phyloP scores from a whole-genome alignment of 2,329 filamentous ascomycete genomes.

The Cryoendolithus antarcticus region DNA sequence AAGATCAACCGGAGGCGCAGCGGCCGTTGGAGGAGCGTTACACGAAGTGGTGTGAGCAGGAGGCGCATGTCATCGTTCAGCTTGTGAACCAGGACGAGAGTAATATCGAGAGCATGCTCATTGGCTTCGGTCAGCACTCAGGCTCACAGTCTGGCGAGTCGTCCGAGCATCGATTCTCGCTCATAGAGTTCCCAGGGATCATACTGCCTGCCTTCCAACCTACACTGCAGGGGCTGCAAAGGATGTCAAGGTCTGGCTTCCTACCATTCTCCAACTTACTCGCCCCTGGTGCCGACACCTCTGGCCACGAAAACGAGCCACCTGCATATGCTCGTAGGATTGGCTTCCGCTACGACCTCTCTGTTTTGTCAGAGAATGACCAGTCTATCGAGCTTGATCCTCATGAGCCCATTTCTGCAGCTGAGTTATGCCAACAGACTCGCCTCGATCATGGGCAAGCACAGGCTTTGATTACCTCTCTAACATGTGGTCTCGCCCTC shows the following conservation, averaged over 20 bases:
- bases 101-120: slow-evolving; percentile 2
- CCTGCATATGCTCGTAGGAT: slow-evolving; percentile 39
- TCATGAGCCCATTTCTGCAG: slow-evolving; percentile 11
- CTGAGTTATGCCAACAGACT: slow-evolving; percentile 24
- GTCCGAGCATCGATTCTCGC: slow-evolving; percentile 7
- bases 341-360: slow-evolving; percentile 40
- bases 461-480: slow-evolving; percentile 39
- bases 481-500: slow-evolving; percentile 43
- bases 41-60: background rate
- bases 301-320: slow-evolving; percentile 24
- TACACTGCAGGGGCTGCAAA: slow-evolving; percentile 44
- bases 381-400: slow-evolving; percentile 14
- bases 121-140: background rate
- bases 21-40: slow-evolving; percentile 1
- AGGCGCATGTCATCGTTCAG: slow-evolving; percentile 2
- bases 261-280: slow-evolving; percentile 22
- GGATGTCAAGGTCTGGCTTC: slow-evolving; percentile 27
- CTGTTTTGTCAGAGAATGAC: slow-evolving; percentile 9
- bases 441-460: slow-evolving; percentile 41
- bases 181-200: slow-evolving; percentile 52
- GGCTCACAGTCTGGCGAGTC: background rate
- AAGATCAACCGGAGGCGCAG: background rate
- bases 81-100: slow-evolving; percentile 1
- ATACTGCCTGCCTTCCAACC: slow-evolving; percentile 46
- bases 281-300: slow-evolving; percentile 11